Base-by-base conservation (phyloP, 2,329 filamentous ascomycete species). In the Aspergillus flavus region DNA sequence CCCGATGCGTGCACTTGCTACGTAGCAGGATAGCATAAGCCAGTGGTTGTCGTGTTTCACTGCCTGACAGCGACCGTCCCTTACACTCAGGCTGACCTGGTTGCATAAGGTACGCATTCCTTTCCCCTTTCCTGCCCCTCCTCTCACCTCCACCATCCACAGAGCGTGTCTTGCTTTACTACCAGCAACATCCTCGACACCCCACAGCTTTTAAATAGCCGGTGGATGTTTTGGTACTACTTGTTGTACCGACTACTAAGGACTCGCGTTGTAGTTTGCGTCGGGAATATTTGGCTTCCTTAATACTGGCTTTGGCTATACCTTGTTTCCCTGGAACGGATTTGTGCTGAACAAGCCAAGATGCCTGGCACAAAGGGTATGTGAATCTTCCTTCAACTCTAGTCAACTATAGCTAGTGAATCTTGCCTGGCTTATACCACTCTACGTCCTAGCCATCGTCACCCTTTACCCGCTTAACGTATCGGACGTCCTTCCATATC, bases 401-500 rank as follows among this genome's bases (percentile, higher is more conserved):
- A 30, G 12, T 30, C 30, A 11, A 39, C 11, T n/a, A 48, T 21
- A 26, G 16, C 43, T 52, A 19, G 28, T 23, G 41, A 11, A 58
- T 57, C 19, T 58, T 52, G 56, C 11, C 36, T 55, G 52, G 43
- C 59, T 67, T 39, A 70, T 59, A 26, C 23, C 52, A 41, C 26
- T 56, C 21, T 61, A 28, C 64, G 28, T 9, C 58, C 36, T 63
- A 81, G 79, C 72, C 45, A 66, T 72, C 57, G 64, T 81, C 32
- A 73, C 70, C 23, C 73, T 81, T 23, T 56, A 65, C 57, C 73
- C 75, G 10, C 55, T 77, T 48, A 67, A 71, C 56, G 57, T 62
- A 32, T 43, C 63, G 43, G 69, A 74, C 55, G 61, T 68, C n/a
- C 43, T 74, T 14, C 67, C 73, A 30, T 68, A 69, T 30, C 77